Evolutionary conservation across 768 basidiomycete species (phyloP).

Genomic region (Boletus coccyginus): DNA sequence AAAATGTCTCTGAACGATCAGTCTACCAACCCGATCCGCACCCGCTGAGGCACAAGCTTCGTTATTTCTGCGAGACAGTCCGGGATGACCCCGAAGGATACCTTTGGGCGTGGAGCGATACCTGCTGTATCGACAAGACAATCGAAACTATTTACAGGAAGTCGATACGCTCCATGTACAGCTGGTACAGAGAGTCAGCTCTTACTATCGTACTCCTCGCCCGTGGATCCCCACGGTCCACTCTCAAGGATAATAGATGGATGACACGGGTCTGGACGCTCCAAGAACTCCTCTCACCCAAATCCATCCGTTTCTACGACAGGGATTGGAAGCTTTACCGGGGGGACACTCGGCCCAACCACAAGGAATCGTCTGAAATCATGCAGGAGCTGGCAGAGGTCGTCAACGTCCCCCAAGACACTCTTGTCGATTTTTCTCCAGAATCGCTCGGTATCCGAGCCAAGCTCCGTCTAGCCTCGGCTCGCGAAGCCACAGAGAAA

Average conservation of each 20-base stretch:
- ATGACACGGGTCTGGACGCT: slow-evolving; percentile 3
- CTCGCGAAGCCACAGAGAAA: not conserved
- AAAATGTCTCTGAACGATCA: not conserved
- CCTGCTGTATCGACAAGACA: not conserved
- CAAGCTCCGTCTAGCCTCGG: slow-evolving; percentile 1
- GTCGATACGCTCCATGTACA: slow-evolving; percentile 6
- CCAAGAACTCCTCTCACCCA: slow-evolving; percentile 4
- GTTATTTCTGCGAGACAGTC: not conserved
- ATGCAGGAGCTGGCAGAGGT: not conserved
- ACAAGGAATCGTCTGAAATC: not conserved
- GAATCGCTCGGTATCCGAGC: not conserved
- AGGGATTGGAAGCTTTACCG: not conserved
- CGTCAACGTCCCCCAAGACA: not conserved
- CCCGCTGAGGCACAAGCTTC: not conserved
- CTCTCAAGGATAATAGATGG: not conserved
- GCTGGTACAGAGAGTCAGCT: slow-evolving; percentile 1
- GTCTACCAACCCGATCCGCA: not conserved
- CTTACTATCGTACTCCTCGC: not conserved
- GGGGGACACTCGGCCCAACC: not conserved
- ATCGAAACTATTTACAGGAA: not conserved
- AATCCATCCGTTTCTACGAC: not conserved
- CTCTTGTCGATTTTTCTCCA: not conserved
- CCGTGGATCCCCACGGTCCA: not conserved
- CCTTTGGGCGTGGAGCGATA: slow-evolving; percentile 1
- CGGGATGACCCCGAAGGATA: not conserved